These are phyloP conservation scores for Coemansia sp. DNA, from an alignment of 192 early-diverging fungal genomes.

Conservation along the genomic window DNA sequence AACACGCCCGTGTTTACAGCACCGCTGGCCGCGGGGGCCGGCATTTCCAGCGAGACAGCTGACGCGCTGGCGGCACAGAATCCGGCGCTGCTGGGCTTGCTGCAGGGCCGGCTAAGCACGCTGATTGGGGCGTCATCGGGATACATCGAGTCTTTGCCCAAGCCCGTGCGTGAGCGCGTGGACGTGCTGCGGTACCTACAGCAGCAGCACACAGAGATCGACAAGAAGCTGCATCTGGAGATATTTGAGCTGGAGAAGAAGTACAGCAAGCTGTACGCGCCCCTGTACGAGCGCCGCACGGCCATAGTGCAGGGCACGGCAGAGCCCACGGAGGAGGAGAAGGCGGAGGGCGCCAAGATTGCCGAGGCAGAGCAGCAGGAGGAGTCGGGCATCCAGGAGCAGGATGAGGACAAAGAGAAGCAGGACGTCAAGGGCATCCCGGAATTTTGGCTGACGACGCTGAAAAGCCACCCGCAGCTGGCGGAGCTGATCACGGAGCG, in stretches of 20 bases:
- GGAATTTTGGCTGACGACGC: conserved; percentile 92
- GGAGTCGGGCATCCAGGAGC: conserved; percentile 47
- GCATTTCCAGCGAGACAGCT: conserved; percentile 37
- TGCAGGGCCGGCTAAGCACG: conserved; percentile 72
- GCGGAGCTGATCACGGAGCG: conserved; percentile 83
- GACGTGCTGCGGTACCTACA: conserved; percentile 86
- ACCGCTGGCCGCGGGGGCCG: conserved; percentile 38
- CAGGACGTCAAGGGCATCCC: conserved; percentile 72
- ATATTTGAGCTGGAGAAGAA: conserved; percentile 95
- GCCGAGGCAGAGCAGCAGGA: conserved; percentile 62
- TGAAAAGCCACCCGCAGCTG: conserved; percentile 83
- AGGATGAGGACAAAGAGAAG: conserved; percentile 54
- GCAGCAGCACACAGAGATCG: conserved; percentile 79
- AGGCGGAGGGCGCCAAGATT: conserved; percentile 60
- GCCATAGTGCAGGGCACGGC: conserved; percentile 71
- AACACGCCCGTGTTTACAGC: conserved; percentile 61
- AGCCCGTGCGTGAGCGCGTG: conserved; percentile 79
- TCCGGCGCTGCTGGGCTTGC: conserved; percentile 67
- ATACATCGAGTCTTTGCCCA: conserved; percentile 69
- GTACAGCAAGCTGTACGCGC: conserved; percentile 79
- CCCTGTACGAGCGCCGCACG: conserved; percentile 86
- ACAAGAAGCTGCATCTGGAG: conserved; percentile 90
- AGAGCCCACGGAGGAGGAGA: conserved; percentile 92
- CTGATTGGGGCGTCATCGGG: conserved; percentile 77
- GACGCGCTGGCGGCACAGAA: conserved; percentile 43